Conservation (phyloP, 352 stramenopile genomes). For the Phytopythium montanum region DNA sequence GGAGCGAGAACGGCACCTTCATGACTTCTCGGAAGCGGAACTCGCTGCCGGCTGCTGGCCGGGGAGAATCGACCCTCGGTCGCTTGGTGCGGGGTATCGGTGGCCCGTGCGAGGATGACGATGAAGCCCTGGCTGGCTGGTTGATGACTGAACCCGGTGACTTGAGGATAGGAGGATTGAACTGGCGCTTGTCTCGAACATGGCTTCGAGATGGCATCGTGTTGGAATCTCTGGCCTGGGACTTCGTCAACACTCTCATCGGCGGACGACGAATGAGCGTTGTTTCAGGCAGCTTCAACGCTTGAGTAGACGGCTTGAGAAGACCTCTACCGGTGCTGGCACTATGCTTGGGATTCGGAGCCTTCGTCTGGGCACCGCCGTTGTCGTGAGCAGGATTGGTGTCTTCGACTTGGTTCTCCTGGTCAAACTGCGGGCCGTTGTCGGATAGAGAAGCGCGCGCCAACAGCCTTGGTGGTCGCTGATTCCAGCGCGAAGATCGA, state of each 20-base stretch:
- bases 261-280: background rate
- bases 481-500: background rate
- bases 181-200: conserved; percentile 5
- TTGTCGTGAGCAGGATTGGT: background rate
- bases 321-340: background rate
- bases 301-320: background rate
- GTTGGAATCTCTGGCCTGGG: background rate
- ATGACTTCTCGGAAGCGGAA: conserved; percentile 37
- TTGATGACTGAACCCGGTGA: background rate
- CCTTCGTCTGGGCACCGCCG: background rate
- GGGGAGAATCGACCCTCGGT: background rate
- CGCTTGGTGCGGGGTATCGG: background rate
- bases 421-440: background rate
- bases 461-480: background rate
- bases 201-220: background rate
- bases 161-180: background rate
- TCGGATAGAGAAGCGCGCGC: background rate
- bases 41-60: background rate
- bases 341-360: background rate
- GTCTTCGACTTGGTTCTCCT: background rate
- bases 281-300: background rate
- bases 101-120: background rate
- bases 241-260: background rate
- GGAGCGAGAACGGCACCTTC: conserved; percentile 35
- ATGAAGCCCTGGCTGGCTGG: background rate